Evolutionary conservation across 805 yeast genomes (phyloP).

Genomic region (Lipomyces spencermartinsiae): DNA sequence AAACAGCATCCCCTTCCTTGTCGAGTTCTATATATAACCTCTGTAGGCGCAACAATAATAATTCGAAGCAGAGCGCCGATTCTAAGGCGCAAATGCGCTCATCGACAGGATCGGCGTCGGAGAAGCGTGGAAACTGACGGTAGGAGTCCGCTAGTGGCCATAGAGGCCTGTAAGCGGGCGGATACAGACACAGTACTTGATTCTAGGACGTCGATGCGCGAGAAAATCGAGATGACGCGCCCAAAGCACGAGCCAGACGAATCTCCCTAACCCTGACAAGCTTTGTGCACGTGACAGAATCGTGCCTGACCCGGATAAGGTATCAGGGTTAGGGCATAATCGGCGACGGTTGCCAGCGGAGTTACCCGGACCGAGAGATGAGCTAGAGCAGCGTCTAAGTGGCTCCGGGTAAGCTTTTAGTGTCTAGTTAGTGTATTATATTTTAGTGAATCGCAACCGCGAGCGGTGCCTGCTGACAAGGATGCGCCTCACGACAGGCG

Average conservation of each 20-base stretch:
- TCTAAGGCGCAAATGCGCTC: background rate
- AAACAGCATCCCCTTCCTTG: background rate
- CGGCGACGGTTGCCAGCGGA: background rate
- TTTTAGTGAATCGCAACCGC: too few relatives aligned
- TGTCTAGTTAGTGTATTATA: too few relatives aligned
- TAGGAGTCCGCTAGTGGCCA: background rate
- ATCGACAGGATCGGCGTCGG: background rate
- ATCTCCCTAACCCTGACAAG: background rate
- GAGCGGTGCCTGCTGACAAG: background rate
- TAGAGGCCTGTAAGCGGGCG: background rate
- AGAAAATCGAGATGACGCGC: background rate
- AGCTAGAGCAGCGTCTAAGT: too few relatives aligned
- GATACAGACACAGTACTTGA: background rate
- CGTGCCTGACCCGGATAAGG: background rate
- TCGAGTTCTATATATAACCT: background rate
- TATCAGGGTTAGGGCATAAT: too few relatives aligned
- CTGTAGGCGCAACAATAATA: background rate
- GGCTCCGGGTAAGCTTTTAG: too few relatives aligned
- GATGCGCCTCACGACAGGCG: background rate
- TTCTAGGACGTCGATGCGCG: background rate
- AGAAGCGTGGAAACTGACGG: background rate
- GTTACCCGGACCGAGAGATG: background rate
- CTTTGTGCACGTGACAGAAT: background rate
- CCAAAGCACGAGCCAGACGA: too few relatives aligned
- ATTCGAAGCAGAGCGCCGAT: background rate